Base-by-base conservation (phyloP, 495 filamentous ascomycete species). In the Penicillium simplicissimum region DNA sequence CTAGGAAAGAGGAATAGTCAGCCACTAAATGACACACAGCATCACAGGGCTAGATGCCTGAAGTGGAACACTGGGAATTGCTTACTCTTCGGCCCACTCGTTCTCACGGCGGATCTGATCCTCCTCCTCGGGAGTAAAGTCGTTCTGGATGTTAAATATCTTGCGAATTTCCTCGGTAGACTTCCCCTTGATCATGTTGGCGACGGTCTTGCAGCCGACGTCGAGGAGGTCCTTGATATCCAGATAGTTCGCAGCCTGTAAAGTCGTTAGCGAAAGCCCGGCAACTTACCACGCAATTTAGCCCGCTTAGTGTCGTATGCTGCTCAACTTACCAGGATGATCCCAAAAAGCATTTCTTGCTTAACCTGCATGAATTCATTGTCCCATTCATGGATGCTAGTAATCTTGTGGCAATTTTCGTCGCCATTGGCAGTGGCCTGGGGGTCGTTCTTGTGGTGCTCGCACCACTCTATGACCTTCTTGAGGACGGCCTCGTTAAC, bases 341-440 rank as follows among this genome's bases (percentile, higher is more conserved):
- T 98, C 81, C 98, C 95, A 63, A 98, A 98, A 1, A 98, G 85
- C 95, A 98, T 97, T 78, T 98, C 95, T 71, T 98, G 95, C 71
- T 98, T 95, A 8, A 98, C 95, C 77, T 98, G 94, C 95, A 98
- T 98, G 75, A 97, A 98, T 74, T 98, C 98, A 75, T 97, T 94
- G 67, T 98, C 95, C 95, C 95, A 98, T 78, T 98, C 95, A 40
- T 97, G 94, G 68, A 98, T 98, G 55, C 97, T 95, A 17, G 95
- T 97, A 0, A 92, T 96, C 86, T 97, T 96, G 83, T 97, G 97
- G 63, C 95, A 90, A 36, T 84, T 90, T 71, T 98, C 95, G 65
- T 92, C 89, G 61, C 98, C 94, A 55, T 98, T 95, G 53, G 94
- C 91, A 55, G 85, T 81, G 45, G 85, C 81, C n/a, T 87, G 84